Percentiles rank a stretch among this genome's conserved stretches.
These are phyloP conservation scores for Candida sp. DNA, from an alignment of 1,139 yeast species.

Conservation along the genomic window DNA sequence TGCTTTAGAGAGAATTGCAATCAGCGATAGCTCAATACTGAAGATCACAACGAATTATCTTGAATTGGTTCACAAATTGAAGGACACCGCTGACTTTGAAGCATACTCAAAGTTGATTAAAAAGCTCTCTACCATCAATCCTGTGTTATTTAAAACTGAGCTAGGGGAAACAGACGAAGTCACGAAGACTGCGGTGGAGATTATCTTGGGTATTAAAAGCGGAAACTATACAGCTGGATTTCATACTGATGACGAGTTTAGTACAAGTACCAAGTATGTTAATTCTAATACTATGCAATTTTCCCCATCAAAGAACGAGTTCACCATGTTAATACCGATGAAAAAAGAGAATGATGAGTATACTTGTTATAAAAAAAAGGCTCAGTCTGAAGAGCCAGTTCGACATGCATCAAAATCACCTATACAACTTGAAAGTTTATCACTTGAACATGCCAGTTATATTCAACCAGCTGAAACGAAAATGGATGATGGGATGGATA, in stretches of 20 bases:
- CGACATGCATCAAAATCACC: not conserved
- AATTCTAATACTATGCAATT: slow-evolving; percentile 6
- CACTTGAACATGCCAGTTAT: too few species aligned
- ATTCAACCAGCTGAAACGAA: too few species aligned
- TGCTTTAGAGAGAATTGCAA: slow-evolving; percentile 28
- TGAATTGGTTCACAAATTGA: slow-evolving; percentile 30
- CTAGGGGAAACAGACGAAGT: slow-evolving; percentile 20
- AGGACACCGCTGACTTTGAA: slow-evolving; percentile 26
- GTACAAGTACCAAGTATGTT: slow-evolving; percentile 11
- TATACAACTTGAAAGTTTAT: not conserved
- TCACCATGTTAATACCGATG: slow-evolving; percentile 36
- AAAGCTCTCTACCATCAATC: slow-evolving; percentile 29
- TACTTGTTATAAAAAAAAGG: slow-evolving; percentile 3
- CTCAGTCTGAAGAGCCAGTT: not conserved
- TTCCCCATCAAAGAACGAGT: slow-evolving; percentile 35
- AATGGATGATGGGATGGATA: slow-evolving; percentile 4
- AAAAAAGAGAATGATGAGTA: slow-evolving; percentile 14
- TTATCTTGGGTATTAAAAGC: slow-evolving; percentile 24
- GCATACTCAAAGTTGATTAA: slow-evolving; percentile 21
- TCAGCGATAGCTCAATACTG: slow-evolving; percentile 30
- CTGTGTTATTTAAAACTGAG: slow-evolving; percentile 22
- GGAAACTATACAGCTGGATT: slow-evolving; percentile 14
- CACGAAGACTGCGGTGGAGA: slow-evolving; percentile 32
- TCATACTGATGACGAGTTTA: slow-evolving; percentile 28
- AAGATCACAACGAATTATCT: slow-evolving; percentile 25